Percentiles rank a stretch among this genome's conserved stretches.
Evolutionary conservation across 352 stramenopile genomes (phyloP).

Genomic region (Globisporangium paddicum): DNA sequence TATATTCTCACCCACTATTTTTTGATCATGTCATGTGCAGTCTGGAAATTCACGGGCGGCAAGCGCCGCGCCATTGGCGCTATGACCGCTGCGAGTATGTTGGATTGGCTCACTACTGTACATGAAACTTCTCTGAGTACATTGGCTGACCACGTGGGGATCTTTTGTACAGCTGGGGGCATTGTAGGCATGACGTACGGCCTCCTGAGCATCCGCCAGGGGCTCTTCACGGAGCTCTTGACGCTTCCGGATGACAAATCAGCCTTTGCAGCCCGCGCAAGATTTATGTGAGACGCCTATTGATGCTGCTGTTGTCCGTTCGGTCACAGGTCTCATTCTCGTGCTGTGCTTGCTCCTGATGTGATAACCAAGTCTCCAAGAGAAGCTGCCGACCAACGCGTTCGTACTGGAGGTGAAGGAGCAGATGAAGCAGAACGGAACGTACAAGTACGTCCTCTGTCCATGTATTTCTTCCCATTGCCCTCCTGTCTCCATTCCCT

Average conservation of each 20-base stretch:
- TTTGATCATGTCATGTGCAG: neutral
- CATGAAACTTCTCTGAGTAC: neutral
- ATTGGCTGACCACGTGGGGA: neutral
- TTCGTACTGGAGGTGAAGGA: slow-evolving; percentile 55
- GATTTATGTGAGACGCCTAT: slow-evolving; percentile 28
- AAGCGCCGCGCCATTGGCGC: slow-evolving; percentile 27
- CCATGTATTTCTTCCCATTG: too few species aligned
- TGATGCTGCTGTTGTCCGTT: neutral
- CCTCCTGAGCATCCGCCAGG: slow-evolving; percentile 29
- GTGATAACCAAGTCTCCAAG: slow-evolving; percentile 43
- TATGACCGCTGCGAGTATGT: slow-evolving; percentile 40
- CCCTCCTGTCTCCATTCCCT: too few species aligned
- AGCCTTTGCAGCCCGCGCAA: slow-evolving; percentile 22
- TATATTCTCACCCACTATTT: too few species aligned
- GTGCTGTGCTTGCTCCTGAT: neutral
- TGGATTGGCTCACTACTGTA: neutral
- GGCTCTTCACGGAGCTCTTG: slow-evolving; percentile 31
- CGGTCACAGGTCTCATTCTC: neutral
- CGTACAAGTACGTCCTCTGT: slow-evolving; percentile 32
- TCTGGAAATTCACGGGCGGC: slow-evolving; percentile 44
- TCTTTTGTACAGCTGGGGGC: slow-evolving; percentile 17
- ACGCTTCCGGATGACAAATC: slow-evolving; percentile 34
- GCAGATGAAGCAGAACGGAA: slow-evolving; percentile 35
- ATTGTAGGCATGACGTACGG: slow-evolving; percentile 28
- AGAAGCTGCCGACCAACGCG: slow-evolving; percentile 37